A percentile compares a stretch with the other conserved stretches of the same genome.
phyloP scores from a whole-genome alignment of 75 land plant species.

The Picea sitchensis region DNA sequence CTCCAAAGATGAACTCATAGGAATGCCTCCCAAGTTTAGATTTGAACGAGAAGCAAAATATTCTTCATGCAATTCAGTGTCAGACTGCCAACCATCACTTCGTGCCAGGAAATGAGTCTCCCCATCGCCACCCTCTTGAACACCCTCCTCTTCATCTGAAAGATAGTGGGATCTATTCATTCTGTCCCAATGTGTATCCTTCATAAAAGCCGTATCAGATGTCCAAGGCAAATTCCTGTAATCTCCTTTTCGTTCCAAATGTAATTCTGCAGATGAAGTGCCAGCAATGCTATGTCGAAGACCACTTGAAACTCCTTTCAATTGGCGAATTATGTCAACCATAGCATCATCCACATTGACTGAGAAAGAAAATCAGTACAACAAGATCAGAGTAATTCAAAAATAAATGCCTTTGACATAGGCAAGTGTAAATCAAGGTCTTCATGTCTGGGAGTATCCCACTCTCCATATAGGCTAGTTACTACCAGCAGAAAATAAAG shows the following conservation, averaged over 20 bases:
- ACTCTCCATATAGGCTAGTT: too few relatives aligned
- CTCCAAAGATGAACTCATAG: slow-evolving; percentile 2
- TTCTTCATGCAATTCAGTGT: slow-evolving; percentile 62
- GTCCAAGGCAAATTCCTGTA: slow-evolving; percentile 27
- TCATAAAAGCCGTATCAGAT: slow-evolving; percentile 29
- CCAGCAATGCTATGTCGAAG: slow-evolving; percentile 50
- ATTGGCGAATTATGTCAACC: slow-evolving; percentile 97
- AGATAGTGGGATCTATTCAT: slow-evolving; percentile 30
- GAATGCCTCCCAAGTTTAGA: slow-evolving; percentile 15
- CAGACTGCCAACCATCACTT: slow-evolving; percentile 70
- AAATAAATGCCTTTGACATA: too few relatives aligned
- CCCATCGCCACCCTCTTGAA: slow-evolving; percentile 17
- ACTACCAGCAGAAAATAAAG: too few relatives aligned
- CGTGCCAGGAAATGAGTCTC: slow-evolving; percentile 7
- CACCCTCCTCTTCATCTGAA: slow-evolving; percentile 60
- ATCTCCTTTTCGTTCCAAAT: slow-evolving; percentile 13
- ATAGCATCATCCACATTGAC: slow-evolving; percentile 99
- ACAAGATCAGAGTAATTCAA: too few relatives aligned
- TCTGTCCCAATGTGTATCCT: slow-evolving; percentile 12
- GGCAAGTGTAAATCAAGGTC: too few relatives aligned
- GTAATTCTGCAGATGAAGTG: slow-evolving; percentile 23
- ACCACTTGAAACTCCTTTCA: slow-evolving; percentile 90
- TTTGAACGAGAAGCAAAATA: slow-evolving; percentile 21
- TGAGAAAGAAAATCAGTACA: too few relatives aligned
- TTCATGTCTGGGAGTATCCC: too few relatives aligned